phyloP scores from a whole-genome alignment of 2,329 filamentous ascomycete species.

The Aspergillus phoenicis region DNA sequence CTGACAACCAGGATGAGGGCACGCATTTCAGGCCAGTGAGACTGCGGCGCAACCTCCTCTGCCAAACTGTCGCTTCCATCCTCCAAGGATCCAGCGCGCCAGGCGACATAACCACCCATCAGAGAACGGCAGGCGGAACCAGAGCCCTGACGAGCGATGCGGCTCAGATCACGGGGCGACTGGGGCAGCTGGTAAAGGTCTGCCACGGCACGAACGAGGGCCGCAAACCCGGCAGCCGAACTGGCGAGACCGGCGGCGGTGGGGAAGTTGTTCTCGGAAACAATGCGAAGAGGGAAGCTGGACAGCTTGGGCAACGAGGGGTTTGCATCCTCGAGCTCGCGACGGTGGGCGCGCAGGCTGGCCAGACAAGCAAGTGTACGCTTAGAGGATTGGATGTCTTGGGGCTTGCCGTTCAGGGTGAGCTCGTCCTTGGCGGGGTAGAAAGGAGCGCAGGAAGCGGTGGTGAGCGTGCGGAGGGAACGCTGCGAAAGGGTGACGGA shows the following conservation, averaged over 20 bases:
- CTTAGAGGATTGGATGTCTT: slow-evolving; percentile 78
- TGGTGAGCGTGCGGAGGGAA: slow-evolving; percentile 93
- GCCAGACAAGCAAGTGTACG: slow-evolving; percentile 94
- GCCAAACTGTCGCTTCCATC: slow-evolving; percentile 88
- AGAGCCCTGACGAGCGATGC: slow-evolving; percentile 90
- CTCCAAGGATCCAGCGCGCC: slow-evolving; percentile 73
- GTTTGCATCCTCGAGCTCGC: slow-evolving; percentile 71
- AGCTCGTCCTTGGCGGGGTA: slow-evolving; percentile 71
- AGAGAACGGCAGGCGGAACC: slow-evolving; percentile 91
- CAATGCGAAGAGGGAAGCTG: slow-evolving; percentile 74
- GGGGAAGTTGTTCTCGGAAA: slow-evolving; percentile 98
- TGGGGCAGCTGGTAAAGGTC: slow-evolving; percentile 86
- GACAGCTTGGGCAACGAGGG: slow-evolving; percentile 80
- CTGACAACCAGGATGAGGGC: slow-evolving; percentile 89
- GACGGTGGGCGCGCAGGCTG: slow-evolving; percentile 76
- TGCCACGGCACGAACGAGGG: slow-evolving; percentile 76
- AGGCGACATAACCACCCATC: slow-evolving; percentile 95
- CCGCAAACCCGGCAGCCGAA: slow-evolving; percentile 67
- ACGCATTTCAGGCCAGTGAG: slow-evolving; percentile 94
- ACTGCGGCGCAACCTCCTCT: slow-evolving; percentile 81
- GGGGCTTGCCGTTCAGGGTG: slow-evolving; percentile 77
- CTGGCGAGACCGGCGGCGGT: slow-evolving; percentile 84
- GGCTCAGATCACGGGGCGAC: slow-evolving; percentile 77
- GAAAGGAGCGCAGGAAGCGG: slow-evolving; percentile 79
- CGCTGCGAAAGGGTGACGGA: slow-evolving; percentile 93